Conservation (phyloP, 306 rosid species). For the Prosopis cineraria region DNA sequence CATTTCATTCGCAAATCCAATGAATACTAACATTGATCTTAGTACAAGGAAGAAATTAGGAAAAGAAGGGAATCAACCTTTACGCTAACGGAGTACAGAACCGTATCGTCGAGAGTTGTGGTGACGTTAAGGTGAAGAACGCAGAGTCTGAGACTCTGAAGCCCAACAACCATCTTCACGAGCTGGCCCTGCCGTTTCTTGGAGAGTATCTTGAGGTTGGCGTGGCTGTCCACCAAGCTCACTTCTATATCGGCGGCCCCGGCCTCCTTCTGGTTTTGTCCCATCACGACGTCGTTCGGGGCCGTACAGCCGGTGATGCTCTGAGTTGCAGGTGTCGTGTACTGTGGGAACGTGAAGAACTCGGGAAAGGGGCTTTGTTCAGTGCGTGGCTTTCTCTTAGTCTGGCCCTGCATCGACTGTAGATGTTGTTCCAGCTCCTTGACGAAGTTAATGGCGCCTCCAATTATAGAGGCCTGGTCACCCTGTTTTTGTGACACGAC, state of each 20-base stretch:
- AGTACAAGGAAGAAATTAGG: neutral
- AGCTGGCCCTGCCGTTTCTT: conserved; percentile 59
- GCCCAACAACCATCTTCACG: conserved; percentile 63
- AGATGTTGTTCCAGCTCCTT: conserved; percentile 81
- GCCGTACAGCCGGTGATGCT: neutral
- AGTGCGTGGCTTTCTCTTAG: conserved; percentile 21
- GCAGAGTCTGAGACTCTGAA: conserved; percentile 60
- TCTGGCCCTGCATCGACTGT: conserved; percentile 62
- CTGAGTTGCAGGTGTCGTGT: conserved; percentile 54
- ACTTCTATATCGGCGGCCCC: conserved; percentile 82
- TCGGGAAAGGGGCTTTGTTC: conserved; percentile 49
- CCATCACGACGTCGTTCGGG: conserved; percentile 12
- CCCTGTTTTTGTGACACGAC: conserved; percentile 48
- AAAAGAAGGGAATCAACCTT: conserved; percentile 50
- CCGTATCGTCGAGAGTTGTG: conserved; percentile 51
- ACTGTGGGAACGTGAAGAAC: conserved; percentile 85
- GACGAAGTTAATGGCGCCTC: conserved; percentile 92
- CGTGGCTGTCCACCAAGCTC: conserved; percentile 83
- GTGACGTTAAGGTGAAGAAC: conserved; percentile 89
- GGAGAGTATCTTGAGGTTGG: conserved; percentile 71
- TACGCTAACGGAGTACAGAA: conserved; percentile 76
- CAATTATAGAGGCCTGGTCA: conserved; percentile 93
- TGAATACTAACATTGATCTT: neutral
- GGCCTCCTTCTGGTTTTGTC: conserved; percentile 40
- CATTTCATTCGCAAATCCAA: neutral